Conservation (phyloP, 352 stramenopile genomes). For the Bremia lactucae region DNA sequence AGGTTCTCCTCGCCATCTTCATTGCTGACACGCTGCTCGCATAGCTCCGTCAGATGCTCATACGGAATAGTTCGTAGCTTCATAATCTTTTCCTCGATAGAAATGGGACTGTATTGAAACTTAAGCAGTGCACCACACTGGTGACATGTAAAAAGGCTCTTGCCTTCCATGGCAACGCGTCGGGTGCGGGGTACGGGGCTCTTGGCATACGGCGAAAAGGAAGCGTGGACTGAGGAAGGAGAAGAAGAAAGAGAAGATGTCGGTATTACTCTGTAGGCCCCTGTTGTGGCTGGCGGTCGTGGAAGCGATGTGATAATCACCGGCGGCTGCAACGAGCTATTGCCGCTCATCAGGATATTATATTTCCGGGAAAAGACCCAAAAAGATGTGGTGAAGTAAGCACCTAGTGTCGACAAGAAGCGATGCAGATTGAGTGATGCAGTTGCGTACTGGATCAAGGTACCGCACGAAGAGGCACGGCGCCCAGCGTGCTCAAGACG, state of each 20-base stretch:
- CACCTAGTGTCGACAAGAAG: slow-evolving; percentile 1
- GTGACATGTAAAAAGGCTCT: slow-evolving; percentile 68
- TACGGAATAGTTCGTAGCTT: slow-evolving; percentile 33
- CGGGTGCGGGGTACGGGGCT: slow-evolving; percentile 10
- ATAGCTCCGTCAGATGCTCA: slow-evolving; percentile 16
- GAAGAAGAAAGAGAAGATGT: slow-evolving; percentile 4
- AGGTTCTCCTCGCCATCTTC: slow-evolving; percentile 17
- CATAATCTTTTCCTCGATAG: slow-evolving; percentile 62
- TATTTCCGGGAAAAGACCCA: neutral
- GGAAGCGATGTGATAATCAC: slow-evolving; percentile 19
- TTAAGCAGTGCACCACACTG: slow-evolving; percentile 64
- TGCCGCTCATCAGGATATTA: slow-evolving; percentile 14
- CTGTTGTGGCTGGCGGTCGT: slow-evolving; percentile 14
- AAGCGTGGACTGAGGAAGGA: slow-evolving; percentile 12
- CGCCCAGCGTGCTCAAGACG: neutral
- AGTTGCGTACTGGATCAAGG: slow-evolving; percentile 1
- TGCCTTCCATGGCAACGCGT: slow-evolving; percentile 53
- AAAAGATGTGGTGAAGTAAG: neutral
- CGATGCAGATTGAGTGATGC: neutral
- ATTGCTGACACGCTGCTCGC: slow-evolving; percentile 14
- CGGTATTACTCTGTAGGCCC: neutral
- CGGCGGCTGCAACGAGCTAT: slow-evolving; percentile 15
- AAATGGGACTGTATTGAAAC: slow-evolving; percentile 44
- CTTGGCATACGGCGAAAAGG: slow-evolving; percentile 20
- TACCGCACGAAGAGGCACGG: neutral